Evolutionary conservation across 805 yeast genomes (phyloP), one percentile per base, ranked within the genome.

Genomic region (Nakazawaea wyomingensis): DNA sequence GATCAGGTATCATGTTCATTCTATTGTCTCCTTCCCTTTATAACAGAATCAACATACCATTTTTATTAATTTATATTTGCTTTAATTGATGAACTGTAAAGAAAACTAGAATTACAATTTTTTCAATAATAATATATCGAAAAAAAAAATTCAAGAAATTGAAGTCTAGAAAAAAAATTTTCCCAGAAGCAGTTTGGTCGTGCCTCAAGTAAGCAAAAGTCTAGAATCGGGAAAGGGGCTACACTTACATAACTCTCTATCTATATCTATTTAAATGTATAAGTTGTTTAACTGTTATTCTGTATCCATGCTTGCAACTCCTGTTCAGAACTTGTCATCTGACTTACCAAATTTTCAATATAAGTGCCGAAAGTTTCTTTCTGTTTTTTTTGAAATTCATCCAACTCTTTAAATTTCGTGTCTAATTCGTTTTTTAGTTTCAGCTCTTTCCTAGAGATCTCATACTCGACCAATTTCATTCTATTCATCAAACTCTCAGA

Each of bases 31-130:
- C n/a, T n/a, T n/a, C n/a, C n/a, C n/a, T n/a, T n/a, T n/a, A n/a
- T n/a, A n/a, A n/a, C n/a, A n/a, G n/a, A n/a, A 24, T 24, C 2
- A 24, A 40, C 44, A 40, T 40, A 40, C 44, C 44, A 40, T 40
- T 40, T 40, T 40, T 34, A 34, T 40, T 40, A 24, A 16, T 34
- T 34, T 39, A 14, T 29, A 39, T 39, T 13, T 34, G 39, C 44
- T 40, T n/a, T 40, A 16, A 24, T 24, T 13, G 17, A 29, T 29
- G 27, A 24, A 24, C 27, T 24, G 27, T 11, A 29, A 29, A 13
- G 16, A 13, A 29, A 11, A n/a, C 16, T 29, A 29, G 16, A 24
- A 24, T 24, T 29, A 11, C 32, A 29, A 29, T n/a, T 29, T 29
- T 29, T 29, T 29, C 32, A 29, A 29, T 29, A 29, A 29, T 5